Conservation (phyloP, 345 rosid genomes). For the Zanthoxylum bungeanum region DNA sequence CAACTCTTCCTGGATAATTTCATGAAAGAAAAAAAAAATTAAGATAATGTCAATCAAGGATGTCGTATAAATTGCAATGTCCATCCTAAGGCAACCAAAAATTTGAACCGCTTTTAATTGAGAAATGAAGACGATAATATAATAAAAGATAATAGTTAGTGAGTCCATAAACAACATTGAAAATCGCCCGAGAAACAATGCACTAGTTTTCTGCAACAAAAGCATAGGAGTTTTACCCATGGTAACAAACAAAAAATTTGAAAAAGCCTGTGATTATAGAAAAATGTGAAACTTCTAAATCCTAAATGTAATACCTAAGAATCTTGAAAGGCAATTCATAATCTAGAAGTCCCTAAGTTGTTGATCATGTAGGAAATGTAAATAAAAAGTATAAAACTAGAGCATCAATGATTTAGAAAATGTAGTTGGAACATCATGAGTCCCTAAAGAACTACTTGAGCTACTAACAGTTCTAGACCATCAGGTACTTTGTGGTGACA, state of each 20-base stretch:
- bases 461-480: neutral
- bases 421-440: neutral
- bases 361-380: neutral
- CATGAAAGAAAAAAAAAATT: neutral
- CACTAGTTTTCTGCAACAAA: neutral
- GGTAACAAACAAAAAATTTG: neutral
- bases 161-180: neutral
- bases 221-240: neutral
- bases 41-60: neutral
- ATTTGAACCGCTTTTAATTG: neutral
- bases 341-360: neutral
- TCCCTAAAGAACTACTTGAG: neutral
- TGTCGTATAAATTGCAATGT: neutral
- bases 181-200: neutral
- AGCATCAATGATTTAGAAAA: neutral
- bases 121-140: neutral
- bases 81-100: neutral
- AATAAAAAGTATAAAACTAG: neutral
- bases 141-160: neutral
- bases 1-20: conserved; percentile 53
- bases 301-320: neutral
- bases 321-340: neutral
- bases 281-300: no score
- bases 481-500: neutral
- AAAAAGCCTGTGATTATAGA: neutral